phyloP scores from a whole-genome alignment of 306 rosid species.

The Cicer cuneatum region DNA sequence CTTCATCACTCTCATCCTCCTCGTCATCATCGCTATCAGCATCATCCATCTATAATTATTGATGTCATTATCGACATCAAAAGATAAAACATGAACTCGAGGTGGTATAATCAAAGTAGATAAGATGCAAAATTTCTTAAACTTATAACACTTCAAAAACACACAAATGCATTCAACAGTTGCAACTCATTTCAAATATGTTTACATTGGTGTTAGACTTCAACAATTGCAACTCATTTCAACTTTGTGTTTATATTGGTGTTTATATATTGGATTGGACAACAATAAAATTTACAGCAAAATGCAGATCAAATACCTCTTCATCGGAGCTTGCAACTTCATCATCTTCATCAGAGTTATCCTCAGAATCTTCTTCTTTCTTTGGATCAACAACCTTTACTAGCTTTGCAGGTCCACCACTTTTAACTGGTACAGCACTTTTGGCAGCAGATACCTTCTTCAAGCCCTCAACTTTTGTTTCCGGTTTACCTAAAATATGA shows the following conservation, averaged over 20 bases:
- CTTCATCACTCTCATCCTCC: conserved; percentile 57
- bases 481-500: conserved; percentile 56
- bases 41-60: conserved; percentile 49
- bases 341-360: conserved; percentile 51
- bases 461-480: conserved; percentile 31
- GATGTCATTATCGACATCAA: background rate
- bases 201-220: too few relatives aligned
- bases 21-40: conserved; percentile 53
- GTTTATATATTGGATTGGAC: too few relatives aligned
- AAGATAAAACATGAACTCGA: background rate
- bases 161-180: too few relatives aligned
- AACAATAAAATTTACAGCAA: too few relatives aligned
- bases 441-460: conserved; percentile 55
- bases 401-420: conserved; percentile 52
- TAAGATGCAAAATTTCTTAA: background rate
- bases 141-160: background rate
- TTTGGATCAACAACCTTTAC: conserved; percentile 65
- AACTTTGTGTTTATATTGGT: too few relatives aligned
- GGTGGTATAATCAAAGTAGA: background rate
- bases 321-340: conserved; percentile 53
- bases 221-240: too few relatives aligned
- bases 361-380: conserved; percentile 54
- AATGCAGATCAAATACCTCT: conserved; percentile 44
- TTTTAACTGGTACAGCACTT: conserved; percentile 47
- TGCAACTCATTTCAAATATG: background rate